phyloP scores from a whole-genome alignment of 2,329 filamentous ascomycete genomes.

The Pseudofabraea citricarpa region DNA sequence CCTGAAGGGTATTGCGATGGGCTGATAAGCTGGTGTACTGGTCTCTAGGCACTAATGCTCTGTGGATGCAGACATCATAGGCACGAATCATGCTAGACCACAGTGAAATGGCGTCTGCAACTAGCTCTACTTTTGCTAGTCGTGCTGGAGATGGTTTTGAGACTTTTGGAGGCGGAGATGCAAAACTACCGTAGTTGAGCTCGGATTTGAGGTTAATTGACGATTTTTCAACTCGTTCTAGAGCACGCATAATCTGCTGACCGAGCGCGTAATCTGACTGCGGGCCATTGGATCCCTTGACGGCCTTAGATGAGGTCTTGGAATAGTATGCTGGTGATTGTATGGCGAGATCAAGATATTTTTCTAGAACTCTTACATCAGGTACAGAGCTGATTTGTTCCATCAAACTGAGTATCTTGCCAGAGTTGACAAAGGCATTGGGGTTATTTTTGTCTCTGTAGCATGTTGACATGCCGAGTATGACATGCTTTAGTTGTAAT shows the following conservation, averaged over 20 bases:
- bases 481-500: constrained; percentile 52
- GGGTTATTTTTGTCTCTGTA: constrained; percentile 71
- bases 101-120: constrained; percentile 14
- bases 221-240: constrained; percentile 36
- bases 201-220: constrained; percentile 22
- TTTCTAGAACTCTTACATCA: constrained; percentile 45
- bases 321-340: constrained; percentile 25
- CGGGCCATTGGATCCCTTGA: constrained; percentile 1
- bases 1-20: background rate
- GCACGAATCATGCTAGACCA: constrained; percentile 26
- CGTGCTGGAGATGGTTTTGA: too few species aligned
- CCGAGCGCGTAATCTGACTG: constrained; percentile 40
- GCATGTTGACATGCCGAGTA: constrained; percentile 70
- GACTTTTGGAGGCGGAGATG: too few species aligned
- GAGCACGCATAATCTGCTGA: constrained; percentile 43
- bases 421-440: constrained; percentile 62
- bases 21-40: constrained; percentile 4
- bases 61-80: constrained; percentile 25
- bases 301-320: constrained; percentile 29
- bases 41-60: constrained; percentile 20
- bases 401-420: constrained; percentile 63
- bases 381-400: constrained; percentile 34
- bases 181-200: constrained; percentile 16
- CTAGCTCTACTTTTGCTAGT: too few species aligned
- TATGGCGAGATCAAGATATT: constrained; percentile 54